Conservation (phyloP, 2,329 filamentous ascomycete species). For the Phaeosphaeria sp. region DNA sequence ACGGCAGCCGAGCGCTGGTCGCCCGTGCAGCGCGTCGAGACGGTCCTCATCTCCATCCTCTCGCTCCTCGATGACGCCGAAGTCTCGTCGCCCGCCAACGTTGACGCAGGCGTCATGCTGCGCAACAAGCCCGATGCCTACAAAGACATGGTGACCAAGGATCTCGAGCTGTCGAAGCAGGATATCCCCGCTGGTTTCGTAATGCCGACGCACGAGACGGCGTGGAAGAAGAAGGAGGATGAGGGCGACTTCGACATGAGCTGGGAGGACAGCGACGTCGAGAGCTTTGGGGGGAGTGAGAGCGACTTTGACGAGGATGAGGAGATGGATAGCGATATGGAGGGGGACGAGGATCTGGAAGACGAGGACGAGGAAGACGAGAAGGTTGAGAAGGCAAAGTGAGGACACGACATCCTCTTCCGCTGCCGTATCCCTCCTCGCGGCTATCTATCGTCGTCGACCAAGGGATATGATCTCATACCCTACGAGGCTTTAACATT, state of each 20-base stretch:
- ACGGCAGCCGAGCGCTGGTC: slow-evolving; percentile 91
- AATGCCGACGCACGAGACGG: slow-evolving; percentile 78
- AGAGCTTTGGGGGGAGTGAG: slow-evolving; percentile 78
- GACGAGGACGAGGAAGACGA: slow-evolving; percentile 26
- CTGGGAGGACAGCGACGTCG: slow-evolving; percentile 57
- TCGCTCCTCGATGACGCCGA: slow-evolving; percentile 93
- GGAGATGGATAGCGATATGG: slow-evolving; percentile 64
- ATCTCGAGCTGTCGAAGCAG: slow-evolving; percentile 75
- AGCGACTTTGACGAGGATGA: slow-evolving; percentile 60
- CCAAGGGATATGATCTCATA: too few species aligned
- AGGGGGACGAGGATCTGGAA: slow-evolving; percentile 52
- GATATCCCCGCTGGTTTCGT: slow-evolving; percentile 81
- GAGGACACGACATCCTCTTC: neutral
- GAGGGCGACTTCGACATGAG: slow-evolving; percentile 65
- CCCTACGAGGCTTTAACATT: too few species aligned
- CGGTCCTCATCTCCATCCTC: slow-evolving; percentile 89
- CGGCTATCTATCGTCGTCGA: too few species aligned
- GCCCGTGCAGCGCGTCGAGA: slow-evolving; percentile 91
- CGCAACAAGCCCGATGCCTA: slow-evolving; percentile 75
- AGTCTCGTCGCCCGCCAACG: slow-evolving; percentile 91
- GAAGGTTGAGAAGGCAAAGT: neutral
- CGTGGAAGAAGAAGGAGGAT: slow-evolving; percentile 63
- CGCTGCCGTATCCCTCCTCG: too few species aligned
- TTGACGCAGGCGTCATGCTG: slow-evolving; percentile 87
- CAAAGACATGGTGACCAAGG: slow-evolving; percentile 70